Conservation (phyloP, 495 filamentous ascomycete species). For the Neurospora sp. region DNA sequence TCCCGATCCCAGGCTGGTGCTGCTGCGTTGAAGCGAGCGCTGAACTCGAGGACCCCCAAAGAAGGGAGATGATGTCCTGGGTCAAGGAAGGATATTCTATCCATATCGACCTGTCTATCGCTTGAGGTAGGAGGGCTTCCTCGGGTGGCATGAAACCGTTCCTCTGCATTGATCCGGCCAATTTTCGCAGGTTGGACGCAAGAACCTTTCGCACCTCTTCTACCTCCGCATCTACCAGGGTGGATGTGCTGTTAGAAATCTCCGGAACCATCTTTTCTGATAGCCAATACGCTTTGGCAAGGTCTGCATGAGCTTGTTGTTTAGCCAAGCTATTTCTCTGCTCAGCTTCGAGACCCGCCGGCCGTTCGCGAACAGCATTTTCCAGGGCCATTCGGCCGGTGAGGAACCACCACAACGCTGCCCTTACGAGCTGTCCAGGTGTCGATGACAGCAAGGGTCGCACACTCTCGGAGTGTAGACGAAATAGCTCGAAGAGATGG, state of each 20-base stretch:
- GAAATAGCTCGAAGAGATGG: conserved; percentile 58
- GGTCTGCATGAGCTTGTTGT: conserved; percentile 64
- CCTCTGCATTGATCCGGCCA: conserved; percentile 71
- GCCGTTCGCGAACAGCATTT: conserved; percentile 51
- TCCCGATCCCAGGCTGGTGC: conserved; percentile 28
- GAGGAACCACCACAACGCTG: conserved; percentile 80
- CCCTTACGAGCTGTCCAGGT: conserved; percentile 55
- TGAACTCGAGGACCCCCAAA: conserved; percentile 50
- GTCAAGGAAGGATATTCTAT: conserved; percentile 59
- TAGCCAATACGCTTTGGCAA: conserved; percentile 80
- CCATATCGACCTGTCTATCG: conserved; percentile 66
- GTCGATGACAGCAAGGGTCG: conserved; percentile 49
- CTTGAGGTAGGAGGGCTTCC: conserved; percentile 51
- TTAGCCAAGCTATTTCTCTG: conserved; percentile 31
- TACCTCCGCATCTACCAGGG: conserved; percentile 27
- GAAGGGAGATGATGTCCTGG: conserved; percentile 52
- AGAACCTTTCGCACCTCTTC: conserved; percentile 45
- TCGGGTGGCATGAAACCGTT: conserved; percentile 63
- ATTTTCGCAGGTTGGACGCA: conserved; percentile 52
- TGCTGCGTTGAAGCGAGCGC: conserved; percentile 28
- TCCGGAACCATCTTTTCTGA: conserved; percentile 54
- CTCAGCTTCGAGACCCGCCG: conserved; percentile 34
- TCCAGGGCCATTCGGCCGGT: conserved; percentile 66
- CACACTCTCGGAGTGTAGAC: conserved; percentile 59
- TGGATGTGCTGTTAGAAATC: conserved; percentile 24